phyloP scores from a whole-genome alignment of 1,284 basidiomycete species.

The Rhodotorula sp. region DNA sequence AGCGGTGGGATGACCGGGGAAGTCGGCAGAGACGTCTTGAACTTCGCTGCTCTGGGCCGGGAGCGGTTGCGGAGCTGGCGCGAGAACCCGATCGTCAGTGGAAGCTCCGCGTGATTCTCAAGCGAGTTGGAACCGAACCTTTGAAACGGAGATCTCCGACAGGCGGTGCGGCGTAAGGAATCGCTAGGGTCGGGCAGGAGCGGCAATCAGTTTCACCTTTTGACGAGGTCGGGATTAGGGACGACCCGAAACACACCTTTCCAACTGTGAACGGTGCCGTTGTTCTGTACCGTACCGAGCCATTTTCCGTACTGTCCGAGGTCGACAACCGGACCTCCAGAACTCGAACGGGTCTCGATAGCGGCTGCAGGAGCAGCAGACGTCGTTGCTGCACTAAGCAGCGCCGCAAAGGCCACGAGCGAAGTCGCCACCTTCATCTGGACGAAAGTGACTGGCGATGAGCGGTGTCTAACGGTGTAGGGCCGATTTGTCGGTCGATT shows the following conservation, averaged over 20 bases:
- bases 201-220: no score
- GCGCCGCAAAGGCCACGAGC: no score
- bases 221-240: no score
- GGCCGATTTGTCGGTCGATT: no score
- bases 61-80: constrained; percentile 16
- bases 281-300: constrained; percentile 28
- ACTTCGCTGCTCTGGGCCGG: constrained; percentile 1
- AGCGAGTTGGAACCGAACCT: not conserved
- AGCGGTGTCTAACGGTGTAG: no score
- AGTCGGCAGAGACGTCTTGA: constrained; percentile 14
- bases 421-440: no score
- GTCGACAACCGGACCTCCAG: constrained; percentile 23
- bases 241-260: constrained; percentile 15
- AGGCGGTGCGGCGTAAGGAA: constrained; percentile 36
- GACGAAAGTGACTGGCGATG: no score
- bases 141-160: constrained; percentile 39
- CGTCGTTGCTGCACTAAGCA: no score
- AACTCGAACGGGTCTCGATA: no score
- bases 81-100: not conserved
- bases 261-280: constrained; percentile 30
- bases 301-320: constrained; percentile 31
- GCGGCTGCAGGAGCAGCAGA: no score
- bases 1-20: constrained; percentile 2
- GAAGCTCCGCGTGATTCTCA: not conserved
- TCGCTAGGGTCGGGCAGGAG: not conserved